Evolutionary conservation across 1,284 basidiomycete genomes (phyloP).

Genomic region (Malassezia arunalokei): DNA sequence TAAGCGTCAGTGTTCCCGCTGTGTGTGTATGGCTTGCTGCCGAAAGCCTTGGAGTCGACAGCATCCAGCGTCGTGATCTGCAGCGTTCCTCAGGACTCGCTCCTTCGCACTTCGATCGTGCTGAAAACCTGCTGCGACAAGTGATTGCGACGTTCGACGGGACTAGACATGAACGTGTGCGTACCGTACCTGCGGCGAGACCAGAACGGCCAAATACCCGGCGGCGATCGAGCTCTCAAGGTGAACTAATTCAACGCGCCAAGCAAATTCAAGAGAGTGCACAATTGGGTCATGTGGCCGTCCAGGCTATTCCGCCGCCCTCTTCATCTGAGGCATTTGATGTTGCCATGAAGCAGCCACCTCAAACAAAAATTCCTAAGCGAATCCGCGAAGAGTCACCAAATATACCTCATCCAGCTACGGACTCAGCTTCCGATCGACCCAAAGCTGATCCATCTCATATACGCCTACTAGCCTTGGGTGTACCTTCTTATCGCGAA

Average conservation of each 20-base stretch:
- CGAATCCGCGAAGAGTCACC: background rate
- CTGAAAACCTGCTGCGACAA: background rate
- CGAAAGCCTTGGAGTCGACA: background rate
- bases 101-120: constrained; percentile 2
- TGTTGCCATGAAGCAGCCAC: background rate
- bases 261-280: background rate
- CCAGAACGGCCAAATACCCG: no score
- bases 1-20: constrained; percentile 2
- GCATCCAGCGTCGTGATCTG: background rate
- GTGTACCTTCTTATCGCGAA: constrained; percentile 7
- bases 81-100: constrained; percentile 7
- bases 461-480: constrained; percentile 4
- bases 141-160: background rate
- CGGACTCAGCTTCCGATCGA: no score
- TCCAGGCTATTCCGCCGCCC: no score
- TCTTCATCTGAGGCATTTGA: no score
- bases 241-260: background rate
- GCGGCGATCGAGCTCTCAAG: no score
- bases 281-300: no score
- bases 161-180: no score
- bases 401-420: background rate
- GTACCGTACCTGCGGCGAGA: no score
- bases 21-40: constrained; percentile 12
- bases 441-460: background rate
- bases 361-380: background rate